phyloP scores from a whole-genome alignment of 768 basidiomycete species.

The Mycena capillaripes region DNA sequence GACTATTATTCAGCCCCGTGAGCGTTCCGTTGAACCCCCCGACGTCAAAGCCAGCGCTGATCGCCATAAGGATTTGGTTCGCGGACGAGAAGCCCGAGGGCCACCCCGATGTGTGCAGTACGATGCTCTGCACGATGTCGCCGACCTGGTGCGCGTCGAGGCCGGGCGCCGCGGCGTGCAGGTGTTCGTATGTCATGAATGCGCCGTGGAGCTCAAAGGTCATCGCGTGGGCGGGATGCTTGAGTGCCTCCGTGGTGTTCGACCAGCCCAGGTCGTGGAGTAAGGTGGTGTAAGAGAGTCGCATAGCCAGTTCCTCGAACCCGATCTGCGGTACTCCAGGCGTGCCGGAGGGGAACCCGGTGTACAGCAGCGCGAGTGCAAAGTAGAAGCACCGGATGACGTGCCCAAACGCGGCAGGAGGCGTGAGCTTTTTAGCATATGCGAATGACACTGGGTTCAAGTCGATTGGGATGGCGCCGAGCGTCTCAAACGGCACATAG shows the following conservation, averaged over 20 bases:
- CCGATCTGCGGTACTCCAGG: neutral
- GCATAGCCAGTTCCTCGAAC: neutral
- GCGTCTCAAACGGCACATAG: neutral
- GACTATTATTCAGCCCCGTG: too few species aligned
- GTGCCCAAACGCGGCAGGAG: neutral
- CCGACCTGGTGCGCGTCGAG: neutral
- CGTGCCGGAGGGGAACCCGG: neutral
- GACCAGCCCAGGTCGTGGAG: neutral
- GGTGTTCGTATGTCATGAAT: neutral
- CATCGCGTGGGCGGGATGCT: neutral
- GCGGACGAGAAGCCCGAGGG: neutral
- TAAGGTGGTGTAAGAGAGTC: neutral
- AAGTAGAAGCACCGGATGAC: neutral
- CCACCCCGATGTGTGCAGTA: neutral
- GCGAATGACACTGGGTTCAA: neutral
- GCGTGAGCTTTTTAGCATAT: neutral
- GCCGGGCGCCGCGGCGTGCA: neutral
- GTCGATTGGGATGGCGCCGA: neutral
- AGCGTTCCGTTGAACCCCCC: neutral
- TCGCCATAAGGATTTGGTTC: neutral
- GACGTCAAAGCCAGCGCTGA: neutral
- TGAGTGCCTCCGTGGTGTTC: neutral
- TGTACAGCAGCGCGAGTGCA: neutral
- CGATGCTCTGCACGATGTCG: neutral
- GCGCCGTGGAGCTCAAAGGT: neutral